Conservation (phyloP, 2,329 filamentous ascomycete genomes). For the Hirsutella rhossiliensis region DNA sequence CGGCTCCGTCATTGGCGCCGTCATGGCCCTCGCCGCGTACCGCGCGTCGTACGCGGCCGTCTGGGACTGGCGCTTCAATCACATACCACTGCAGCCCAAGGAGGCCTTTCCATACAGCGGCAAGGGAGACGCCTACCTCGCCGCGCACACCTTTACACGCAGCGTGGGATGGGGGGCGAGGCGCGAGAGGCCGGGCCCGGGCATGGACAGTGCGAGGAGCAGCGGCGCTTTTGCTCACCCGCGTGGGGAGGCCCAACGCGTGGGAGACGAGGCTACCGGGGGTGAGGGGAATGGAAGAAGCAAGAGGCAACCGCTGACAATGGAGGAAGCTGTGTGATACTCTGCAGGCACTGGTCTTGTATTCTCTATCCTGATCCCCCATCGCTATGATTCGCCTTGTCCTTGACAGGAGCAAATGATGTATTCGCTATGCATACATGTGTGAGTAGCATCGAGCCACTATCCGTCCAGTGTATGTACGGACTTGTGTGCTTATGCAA, state of each 20-base stretch:
- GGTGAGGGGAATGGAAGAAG: neutral
- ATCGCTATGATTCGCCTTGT: no score
- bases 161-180: constrained; percentile 14
- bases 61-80: constrained; percentile 58
- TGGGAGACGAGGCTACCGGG: neutral
- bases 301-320: no score
- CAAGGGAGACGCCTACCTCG: constrained; percentile 4
- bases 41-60: constrained; percentile 55
- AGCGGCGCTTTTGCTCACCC: neutral
- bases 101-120: constrained; percentile 5
- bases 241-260: neutral
- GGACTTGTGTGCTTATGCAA: no score
- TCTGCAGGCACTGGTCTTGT: no score
- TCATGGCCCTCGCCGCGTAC: constrained; percentile 51
- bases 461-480: no score
- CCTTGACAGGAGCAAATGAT: no score
- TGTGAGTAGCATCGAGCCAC: no score
- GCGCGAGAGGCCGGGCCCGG: neutral
- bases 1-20: constrained; percentile 49
- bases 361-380: no score
- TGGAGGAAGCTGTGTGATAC: no score
- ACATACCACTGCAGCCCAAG: constrained; percentile 45
- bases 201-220: neutral
- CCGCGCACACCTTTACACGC: constrained; percentile 11
- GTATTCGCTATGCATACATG: no score